Evolutionary conservation across 2,329 filamentous ascomycete species (phyloP).

Genomic region (Ramularia endophylla): DNA sequence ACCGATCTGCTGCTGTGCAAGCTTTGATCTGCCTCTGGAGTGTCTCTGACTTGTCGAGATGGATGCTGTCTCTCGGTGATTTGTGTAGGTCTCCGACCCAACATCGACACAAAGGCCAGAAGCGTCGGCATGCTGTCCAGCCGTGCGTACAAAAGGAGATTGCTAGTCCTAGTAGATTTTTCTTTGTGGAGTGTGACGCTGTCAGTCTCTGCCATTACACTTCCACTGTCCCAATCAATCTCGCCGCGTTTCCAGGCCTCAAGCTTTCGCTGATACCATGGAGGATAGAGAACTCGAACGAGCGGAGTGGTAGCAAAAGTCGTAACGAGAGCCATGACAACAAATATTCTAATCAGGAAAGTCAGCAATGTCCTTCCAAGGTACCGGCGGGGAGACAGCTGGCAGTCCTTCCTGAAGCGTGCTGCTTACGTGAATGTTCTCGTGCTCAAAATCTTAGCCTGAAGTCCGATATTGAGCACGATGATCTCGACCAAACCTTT

Average conservation of each 20-base stretch:
- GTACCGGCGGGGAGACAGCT: too few relatives aligned
- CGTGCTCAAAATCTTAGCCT: slow-evolving; percentile 72
- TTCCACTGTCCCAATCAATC: slow-evolving; percentile 78
- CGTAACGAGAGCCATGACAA: slow-evolving; percentile 86
- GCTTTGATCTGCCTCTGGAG: slow-evolving; percentile 2
- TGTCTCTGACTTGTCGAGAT: slow-evolving; percentile 11
- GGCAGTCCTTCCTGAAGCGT: too few relatives aligned
- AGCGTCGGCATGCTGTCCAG: slow-evolving; percentile 78
- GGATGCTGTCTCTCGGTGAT: slow-evolving; percentile 35
- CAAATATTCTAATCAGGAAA: slow-evolving; percentile 56
- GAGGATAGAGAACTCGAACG: slow-evolving; percentile 67
- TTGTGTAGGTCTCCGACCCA: slow-evolving; percentile 52
- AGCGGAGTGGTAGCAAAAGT: slow-evolving; percentile 80
- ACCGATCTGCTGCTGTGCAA: slow-evolving; percentile 7
- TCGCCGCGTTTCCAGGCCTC: slow-evolving; percentile 74
- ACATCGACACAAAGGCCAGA: slow-evolving; percentile 73
- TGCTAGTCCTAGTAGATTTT: slow-evolving; percentile 49
- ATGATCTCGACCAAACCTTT: slow-evolving; percentile 94
- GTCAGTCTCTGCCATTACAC: slow-evolving; percentile 32
- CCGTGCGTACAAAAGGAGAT: slow-evolving; percentile 73
- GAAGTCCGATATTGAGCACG: slow-evolving; percentile 80
- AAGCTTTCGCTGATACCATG: slow-evolving; percentile 68
- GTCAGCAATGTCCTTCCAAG: too few relatives aligned
- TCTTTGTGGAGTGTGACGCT: slow-evolving; percentile 44
- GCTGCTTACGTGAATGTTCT: slow-evolving; percentile 63